A percentile compares a stretch with the other conserved stretches of the same genome.
Conservation (phyloP, 2,329 filamentous ascomycete genomes). For the Lachnellula occidentalis region DNA sequence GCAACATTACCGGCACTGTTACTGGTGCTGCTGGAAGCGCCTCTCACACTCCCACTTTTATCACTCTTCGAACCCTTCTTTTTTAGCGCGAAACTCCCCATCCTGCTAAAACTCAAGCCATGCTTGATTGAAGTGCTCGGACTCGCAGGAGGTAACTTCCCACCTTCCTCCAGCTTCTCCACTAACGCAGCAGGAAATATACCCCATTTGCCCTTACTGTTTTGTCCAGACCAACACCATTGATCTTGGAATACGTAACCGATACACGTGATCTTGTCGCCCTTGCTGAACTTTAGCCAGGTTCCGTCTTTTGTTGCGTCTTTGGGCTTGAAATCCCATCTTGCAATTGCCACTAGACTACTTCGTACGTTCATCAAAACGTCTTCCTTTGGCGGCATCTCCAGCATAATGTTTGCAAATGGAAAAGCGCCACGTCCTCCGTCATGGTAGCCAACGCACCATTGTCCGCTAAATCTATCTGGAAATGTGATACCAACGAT, state of each 20-base stretch:
- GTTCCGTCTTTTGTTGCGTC: constrained; percentile 25
- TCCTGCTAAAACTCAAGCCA: constrained; percentile 1
- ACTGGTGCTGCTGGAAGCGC: constrained; percentile 2
- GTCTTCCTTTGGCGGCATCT: constrained; percentile 23
- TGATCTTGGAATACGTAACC: constrained; percentile 26
- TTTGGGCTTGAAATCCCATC: constrained; percentile 31
- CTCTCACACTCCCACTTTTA: constrained; percentile 9
- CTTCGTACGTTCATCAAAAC: constrained; percentile 25
- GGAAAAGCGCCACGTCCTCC: constrained; percentile 27
- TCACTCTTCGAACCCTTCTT: constrained; percentile 10
- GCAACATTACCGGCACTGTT: constrained; percentile 1
- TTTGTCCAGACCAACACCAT: constrained; percentile 30
- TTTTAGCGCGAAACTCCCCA: constrained; percentile 8
- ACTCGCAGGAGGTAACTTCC: background rate
- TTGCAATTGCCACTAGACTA: constrained; percentile 21
- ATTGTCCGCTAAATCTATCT: constrained; percentile 23
- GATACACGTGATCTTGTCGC: constrained; percentile 27
- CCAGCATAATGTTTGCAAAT: constrained; percentile 18
- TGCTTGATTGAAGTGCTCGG: background rate
- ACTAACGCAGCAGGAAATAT: constrained; percentile 28
- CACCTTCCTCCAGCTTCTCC: constrained; percentile 16
- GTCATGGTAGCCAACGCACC: constrained; percentile 31
- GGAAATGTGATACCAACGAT: constrained; percentile 30
- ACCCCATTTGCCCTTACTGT: constrained; percentile 28
- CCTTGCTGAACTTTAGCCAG: constrained; percentile 29